Conservation (phyloP, 202 grass and related monocot genomes). For the Schoenoplectus tabernaemontani region DNA sequence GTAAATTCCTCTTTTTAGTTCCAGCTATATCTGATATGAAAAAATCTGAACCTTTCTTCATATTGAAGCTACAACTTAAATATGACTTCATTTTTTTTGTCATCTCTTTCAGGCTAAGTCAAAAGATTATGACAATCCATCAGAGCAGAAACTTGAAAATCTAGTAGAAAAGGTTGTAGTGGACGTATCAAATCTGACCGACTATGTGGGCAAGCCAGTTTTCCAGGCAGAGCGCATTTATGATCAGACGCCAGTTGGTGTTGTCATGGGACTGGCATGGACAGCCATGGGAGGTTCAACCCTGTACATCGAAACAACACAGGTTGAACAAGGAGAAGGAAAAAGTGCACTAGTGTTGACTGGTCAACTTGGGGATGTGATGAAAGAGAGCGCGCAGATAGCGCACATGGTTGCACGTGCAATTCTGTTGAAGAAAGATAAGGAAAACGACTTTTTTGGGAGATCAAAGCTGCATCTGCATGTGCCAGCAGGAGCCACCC, state of each 20-base stretch:
- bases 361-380: constrained; percentile 91
- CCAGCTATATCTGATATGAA: neutral
- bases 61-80: neutral
- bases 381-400: constrained; percentile 97
- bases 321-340: constrained; percentile 77
- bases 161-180: constrained; percentile 53
- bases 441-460: constrained; percentile 64
- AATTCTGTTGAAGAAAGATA: constrained; percentile 65
- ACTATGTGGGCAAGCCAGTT: constrained; percentile 93
- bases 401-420: constrained; percentile 75
- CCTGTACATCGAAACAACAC: constrained; percentile 66
- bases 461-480: constrained; percentile 82
- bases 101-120: constrained; percentile 41
- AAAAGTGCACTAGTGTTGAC: constrained; percentile 81
- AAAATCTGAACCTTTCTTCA: neutral
- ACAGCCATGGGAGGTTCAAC: constrained; percentile 90
- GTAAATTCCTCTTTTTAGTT: neutral
- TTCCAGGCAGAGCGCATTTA: constrained; percentile 93
- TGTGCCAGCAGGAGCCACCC: constrained; percentile 88
- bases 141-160: constrained; percentile 31
- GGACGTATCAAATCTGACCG: constrained; percentile 55
- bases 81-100: neutral
- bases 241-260: constrained; percentile 80
- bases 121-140: constrained; percentile 17
- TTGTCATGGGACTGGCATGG: constrained; percentile 98